A percentile compares a stretch with the other conserved stretches of the same genome.
phyloP scores from a whole-genome alignment of 2,329 filamentous ascomycete genomes.

The Arthrobotrys musiformis region DNA sequence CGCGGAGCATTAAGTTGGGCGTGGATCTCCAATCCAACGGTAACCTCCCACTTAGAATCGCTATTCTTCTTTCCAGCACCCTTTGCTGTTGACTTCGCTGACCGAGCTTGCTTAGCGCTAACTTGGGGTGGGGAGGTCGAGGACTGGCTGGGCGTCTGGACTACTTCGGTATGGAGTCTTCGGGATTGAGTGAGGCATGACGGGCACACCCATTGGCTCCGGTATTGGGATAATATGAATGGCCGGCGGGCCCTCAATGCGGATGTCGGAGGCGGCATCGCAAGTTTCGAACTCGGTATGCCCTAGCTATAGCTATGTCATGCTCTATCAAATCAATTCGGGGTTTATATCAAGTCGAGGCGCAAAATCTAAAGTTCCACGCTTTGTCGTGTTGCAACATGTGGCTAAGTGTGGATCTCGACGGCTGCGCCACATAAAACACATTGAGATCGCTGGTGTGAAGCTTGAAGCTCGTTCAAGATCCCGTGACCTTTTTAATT shows the following conservation, averaged over 20 bases:
- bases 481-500: not conserved
- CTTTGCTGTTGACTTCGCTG: not conserved
- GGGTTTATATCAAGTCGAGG: not conserved
- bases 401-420: not conserved
- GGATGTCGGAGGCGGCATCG: conserved; percentile 20
- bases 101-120: not conserved
- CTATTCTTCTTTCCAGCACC: not conserved
- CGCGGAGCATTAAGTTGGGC: conserved; percentile 88
- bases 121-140: conserved; percentile 3
- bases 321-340: not conserved
- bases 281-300: not conserved
- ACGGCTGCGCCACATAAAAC: not conserved
- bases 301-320: not conserved
- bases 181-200: conserved; percentile 26
- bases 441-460: no score
- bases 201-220: conserved; percentile 30
- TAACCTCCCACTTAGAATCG: conserved; percentile 78
- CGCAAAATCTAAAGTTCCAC: conserved; percentile 5
- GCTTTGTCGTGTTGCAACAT: conserved; percentile 3
- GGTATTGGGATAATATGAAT: not conserved
- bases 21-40: conserved; percentile 96
- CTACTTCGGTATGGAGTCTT: not conserved
- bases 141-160: conserved; percentile 15
- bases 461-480: no score
- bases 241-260: conserved; percentile 7